These are phyloP conservation scores for Lentinula novae-zelandiae DNA, from an alignment of 1,284 basidiomycete genomes.

Conservation along the genomic window DNA sequence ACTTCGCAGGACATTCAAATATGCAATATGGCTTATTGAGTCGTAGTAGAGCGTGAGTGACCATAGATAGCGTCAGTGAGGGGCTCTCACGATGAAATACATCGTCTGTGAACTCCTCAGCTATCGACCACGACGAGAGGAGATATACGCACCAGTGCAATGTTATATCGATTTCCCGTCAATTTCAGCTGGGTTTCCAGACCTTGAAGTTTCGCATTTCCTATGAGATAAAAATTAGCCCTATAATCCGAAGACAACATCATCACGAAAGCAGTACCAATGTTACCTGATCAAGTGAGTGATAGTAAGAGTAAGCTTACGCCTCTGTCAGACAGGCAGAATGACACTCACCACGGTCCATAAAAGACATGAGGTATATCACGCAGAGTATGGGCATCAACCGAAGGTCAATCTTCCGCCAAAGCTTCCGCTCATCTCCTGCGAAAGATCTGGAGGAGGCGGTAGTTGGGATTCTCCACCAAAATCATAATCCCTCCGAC, in stretches of 20 bases:
- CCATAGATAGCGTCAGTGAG: not conserved
- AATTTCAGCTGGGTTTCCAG: slow-evolving; percentile 49
- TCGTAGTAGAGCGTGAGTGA: not conserved
- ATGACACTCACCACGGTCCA: slow-evolving; percentile 51
- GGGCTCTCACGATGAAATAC: slow-evolving; percentile 55
- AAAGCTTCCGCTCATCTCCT: slow-evolving; percentile 54
- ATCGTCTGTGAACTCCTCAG: slow-evolving; percentile 43
- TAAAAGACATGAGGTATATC: slow-evolving; percentile 63
- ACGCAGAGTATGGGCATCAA: slow-evolving; percentile 63
- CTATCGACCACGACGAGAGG: not conserved
- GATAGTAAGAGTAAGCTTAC: not conserved
- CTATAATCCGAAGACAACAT: not conserved
- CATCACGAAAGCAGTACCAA: slow-evolving; percentile 35
- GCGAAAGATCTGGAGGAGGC: slow-evolving; percentile 43
- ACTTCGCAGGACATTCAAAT: slow-evolving; percentile 63
- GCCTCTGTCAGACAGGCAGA: not conserved
- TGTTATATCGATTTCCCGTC: slow-evolving; percentile 58
- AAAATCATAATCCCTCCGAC: slow-evolving; percentile 25
- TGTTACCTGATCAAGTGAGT: slow-evolving; percentile 41
- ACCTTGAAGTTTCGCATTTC: slow-evolving; percentile 66
- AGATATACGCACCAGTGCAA: slow-evolving; percentile 47
- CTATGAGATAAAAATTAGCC: slow-evolving; percentile 26
- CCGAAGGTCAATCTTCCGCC: slow-evolving; percentile 60
- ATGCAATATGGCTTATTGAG: slow-evolving; percentile 52
- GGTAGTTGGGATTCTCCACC: slow-evolving; percentile 38